Percentiles rank a stretch among this genome's conserved stretches.
phyloP scores from a whole-genome alignment of 2,329 filamentous ascomycete genomes.

The Diaporthe destruens region DNA sequence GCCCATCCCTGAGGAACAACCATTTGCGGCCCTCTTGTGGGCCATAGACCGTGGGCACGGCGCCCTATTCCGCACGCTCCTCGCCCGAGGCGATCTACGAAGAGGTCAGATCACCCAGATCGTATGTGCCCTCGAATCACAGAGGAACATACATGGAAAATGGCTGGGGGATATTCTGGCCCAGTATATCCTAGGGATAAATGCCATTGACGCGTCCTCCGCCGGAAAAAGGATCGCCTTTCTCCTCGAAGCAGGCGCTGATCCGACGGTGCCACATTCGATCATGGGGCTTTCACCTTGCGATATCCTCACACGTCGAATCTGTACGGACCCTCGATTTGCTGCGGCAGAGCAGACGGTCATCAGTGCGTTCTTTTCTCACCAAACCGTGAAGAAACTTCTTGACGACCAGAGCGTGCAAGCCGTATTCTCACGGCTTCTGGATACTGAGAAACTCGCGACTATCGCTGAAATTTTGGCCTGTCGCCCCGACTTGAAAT shows the following conservation, averaged over 20 bases:
- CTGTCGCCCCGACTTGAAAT: neutral
- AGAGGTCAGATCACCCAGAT: rapidly evolving
- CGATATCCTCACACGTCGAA: neutral
- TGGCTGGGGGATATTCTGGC: neutral
- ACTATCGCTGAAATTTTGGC: neutral
- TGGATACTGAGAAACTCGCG: rapidly evolving
- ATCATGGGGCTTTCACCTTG: too few relatives aligned
- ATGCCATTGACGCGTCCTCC: neutral
- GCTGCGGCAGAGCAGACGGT: neutral
- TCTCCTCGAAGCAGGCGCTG: neutral
- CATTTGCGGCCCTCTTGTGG: neutral
- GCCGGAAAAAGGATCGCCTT: rapidly evolving
- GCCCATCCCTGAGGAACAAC: neutral
- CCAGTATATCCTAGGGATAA: neutral
- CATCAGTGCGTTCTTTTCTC: neutral
- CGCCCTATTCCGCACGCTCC: neutral
- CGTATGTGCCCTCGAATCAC: neutral
- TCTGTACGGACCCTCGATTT: neutral
- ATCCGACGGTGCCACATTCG: neutral
- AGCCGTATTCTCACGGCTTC: neutral
- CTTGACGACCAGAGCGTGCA: neutral
- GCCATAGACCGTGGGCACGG: neutral
- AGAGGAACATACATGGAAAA: neutral
- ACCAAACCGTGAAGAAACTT: neutral
- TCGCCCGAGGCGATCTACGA: neutral